These are phyloP conservation scores for Podaxis sp. DNA, from an alignment of 768 basidiomycete genomes.

Conservation along the genomic window DNA sequence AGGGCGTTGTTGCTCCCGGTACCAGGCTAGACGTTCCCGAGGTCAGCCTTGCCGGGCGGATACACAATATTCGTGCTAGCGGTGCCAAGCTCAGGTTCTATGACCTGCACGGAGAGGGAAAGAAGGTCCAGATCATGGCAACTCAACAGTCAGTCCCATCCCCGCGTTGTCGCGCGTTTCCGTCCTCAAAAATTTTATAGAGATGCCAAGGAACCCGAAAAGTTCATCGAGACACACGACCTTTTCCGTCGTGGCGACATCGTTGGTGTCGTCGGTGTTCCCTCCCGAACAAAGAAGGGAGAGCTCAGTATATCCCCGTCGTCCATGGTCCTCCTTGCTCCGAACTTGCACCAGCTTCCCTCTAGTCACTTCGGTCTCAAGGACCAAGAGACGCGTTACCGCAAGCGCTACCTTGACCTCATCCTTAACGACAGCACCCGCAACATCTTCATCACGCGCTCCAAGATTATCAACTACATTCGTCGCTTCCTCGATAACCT, in stretches of 20 bases:
- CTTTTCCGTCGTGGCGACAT: conserved; percentile 95
- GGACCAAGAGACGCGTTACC: conserved; percentile 95
- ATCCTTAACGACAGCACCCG: conserved; percentile 91
- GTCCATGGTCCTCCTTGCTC: conserved; percentile 83
- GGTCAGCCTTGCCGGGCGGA: conserved; percentile 81
- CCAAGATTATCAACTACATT: conserved; percentile 88
- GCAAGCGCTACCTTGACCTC: conserved; percentile 98
- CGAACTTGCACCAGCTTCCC: conserved; percentile 94
- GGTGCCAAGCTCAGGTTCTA: conserved; percentile 89
- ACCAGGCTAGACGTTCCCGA: conserved; percentile 52
- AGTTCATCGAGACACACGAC: conserved; percentile 72
- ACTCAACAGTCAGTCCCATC: conserved; percentile 60
- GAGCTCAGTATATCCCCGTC: conserved; percentile 88
- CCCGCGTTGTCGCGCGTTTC: not conserved
- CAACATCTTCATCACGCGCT: conserved; percentile 85
- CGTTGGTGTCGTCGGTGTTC: conserved; percentile 85
- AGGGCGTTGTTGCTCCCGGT: conserved; percentile 67
- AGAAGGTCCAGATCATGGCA: conserved; percentile 94
- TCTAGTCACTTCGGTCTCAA: conserved; percentile 91
- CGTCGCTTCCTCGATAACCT: conserved; percentile 84
- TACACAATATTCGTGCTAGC: conserved; percentile 84
- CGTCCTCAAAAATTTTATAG: conserved; percentile 24
- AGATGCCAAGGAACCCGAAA: conserved; percentile 57
- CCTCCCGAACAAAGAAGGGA: conserved; percentile 91
- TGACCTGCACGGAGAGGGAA: conserved; percentile 89